Evolutionary conservation across 805 yeast genomes (phyloP).

Genomic region (Candida glaebosa): DNA sequence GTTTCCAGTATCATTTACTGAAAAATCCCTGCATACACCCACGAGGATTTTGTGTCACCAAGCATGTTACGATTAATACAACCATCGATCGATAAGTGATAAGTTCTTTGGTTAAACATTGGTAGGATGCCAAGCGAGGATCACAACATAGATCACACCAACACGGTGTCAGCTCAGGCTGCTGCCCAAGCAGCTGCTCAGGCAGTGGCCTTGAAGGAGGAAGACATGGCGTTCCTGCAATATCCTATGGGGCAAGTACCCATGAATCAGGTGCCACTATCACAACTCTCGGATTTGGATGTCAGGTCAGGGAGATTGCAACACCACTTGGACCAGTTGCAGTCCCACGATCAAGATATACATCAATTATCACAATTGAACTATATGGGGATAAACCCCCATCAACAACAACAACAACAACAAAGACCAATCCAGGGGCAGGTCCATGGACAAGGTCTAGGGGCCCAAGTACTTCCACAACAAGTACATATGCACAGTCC

Average conservation of each 20-base stretch:
- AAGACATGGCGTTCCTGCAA: conserved; percentile 1
- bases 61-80: not conserved
- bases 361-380: not conserved
- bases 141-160: conserved; percentile 12
- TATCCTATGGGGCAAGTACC: not conserved
- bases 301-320: conserved; percentile 1
- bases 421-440: conserved; percentile 7
- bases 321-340: conserved; percentile 1
- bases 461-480: not conserved
- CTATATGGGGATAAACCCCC: not conserved
- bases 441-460: conserved; percentile 6
- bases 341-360: not conserved
- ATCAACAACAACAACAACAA: conserved; percentile 2
- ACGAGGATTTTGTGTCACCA: not conserved
- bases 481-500: conserved; percentile 8
- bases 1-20: too few species aligned
- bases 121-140: conserved; percentile 6
- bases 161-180: conserved; percentile 16
- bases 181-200: conserved; percentile 21
- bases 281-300: not conserved
- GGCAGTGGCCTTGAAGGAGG: conserved; percentile 13
- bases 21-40: too few species aligned
- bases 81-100: not conserved
- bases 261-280: not conserved
- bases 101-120: too few species aligned